Conservation (phyloP, 2,329 filamentous ascomycete species). For the Penicillium sp. region DNA sequence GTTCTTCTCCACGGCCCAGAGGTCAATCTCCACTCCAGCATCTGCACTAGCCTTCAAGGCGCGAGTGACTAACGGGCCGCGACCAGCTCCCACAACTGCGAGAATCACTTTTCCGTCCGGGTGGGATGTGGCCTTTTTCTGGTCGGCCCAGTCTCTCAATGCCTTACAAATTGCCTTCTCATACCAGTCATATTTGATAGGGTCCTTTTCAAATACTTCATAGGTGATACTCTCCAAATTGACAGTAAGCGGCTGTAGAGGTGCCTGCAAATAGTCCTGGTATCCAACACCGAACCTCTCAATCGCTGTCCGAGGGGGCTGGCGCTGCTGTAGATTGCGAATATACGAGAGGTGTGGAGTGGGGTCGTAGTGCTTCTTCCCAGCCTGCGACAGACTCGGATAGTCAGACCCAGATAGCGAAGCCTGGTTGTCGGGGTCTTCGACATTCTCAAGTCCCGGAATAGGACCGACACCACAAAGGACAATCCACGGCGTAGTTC, state of each 20-base stretch:
- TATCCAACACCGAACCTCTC: conserved; percentile 69
- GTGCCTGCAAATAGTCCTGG: conserved; percentile 94
- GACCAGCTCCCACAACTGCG: conserved; percentile 87
- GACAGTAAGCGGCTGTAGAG: conserved; percentile 89
- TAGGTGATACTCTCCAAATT: conserved; percentile 97
- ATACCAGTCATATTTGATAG: conserved; percentile 96
- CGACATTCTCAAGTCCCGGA: conserved; percentile 42
- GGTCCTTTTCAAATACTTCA: conserved; percentile 97
- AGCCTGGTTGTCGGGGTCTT: conserved; percentile 19
- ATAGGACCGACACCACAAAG: conserved; percentile 58
- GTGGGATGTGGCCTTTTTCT: conserved; percentile 71
- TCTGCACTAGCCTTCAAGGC: conserved; percentile 75
- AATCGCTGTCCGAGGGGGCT: conserved; percentile 62
- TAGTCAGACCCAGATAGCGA: conserved; percentile 45
- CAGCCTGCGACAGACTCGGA: conserved; percentile 67
- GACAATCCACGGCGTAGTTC: conserved; percentile 59
- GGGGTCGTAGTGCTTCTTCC: conserved; percentile 54
- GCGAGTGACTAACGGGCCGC: conserved; percentile 86
- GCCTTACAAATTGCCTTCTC: conserved; percentile 79
- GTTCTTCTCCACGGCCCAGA: conserved; percentile 97
- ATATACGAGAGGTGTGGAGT: conserved; percentile 75
- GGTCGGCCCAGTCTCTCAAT: conserved; percentile 71
- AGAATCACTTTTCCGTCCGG: conserved; percentile 71
- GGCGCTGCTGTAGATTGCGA: conserved; percentile 76
- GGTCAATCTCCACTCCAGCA: conserved; percentile 73